Evolutionary conservation across 2,329 filamentous ascomycete genomes (phyloP).

Genomic region (Epichloe uncinata): DNA sequence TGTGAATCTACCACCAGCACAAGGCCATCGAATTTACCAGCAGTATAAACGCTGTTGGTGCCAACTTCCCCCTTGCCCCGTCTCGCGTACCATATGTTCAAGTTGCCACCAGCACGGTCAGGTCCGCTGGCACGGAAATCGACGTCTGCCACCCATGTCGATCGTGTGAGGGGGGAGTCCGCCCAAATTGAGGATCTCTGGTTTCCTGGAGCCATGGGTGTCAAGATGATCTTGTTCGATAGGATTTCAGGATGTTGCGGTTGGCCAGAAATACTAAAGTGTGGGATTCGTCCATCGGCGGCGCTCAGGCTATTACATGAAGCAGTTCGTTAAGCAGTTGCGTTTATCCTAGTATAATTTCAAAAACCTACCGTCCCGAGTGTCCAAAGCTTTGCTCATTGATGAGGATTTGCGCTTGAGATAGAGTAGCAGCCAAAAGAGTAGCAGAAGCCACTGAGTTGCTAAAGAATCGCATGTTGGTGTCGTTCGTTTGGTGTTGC

Average conservation of each 20-base stretch:
- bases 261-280: slow-evolving; percentile 41
- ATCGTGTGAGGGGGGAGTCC: slow-evolving; percentile 44
- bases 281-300: slow-evolving; percentile 29
- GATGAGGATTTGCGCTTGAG: slow-evolving; percentile 53
- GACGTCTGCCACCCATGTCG: slow-evolving; percentile 71
- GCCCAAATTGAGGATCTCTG: slow-evolving; percentile 76
- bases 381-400: slow-evolving; percentile 69
- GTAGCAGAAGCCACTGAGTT: slow-evolving; percentile 22
- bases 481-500: background rate
- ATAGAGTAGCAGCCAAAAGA: slow-evolving; percentile 32
- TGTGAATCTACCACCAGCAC: slow-evolving; percentile 77
- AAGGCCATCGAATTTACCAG: slow-evolving; percentile 77
- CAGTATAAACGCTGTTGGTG: slow-evolving; percentile 70
- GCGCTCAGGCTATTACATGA: background rate
- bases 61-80: slow-evolving; percentile 53
- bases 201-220: slow-evolving; percentile 75
- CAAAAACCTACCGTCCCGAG: slow-evolving; percentile 38
- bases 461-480: slow-evolving; percentile 3
- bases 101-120: slow-evolving; percentile 73
- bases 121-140: slow-evolving; percentile 79
- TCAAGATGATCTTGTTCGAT: slow-evolving; percentile 85
- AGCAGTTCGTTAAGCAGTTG: background rate
- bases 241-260: slow-evolving; percentile 49
- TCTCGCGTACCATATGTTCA: slow-evolving; percentile 84
- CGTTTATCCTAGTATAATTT: background rate